Evolutionary conservation across 495 filamentous ascomycete genomes (phyloP), one percentile per base, ranked within the genome.

Genomic region (Aspergillus bertholletiae): DNA sequence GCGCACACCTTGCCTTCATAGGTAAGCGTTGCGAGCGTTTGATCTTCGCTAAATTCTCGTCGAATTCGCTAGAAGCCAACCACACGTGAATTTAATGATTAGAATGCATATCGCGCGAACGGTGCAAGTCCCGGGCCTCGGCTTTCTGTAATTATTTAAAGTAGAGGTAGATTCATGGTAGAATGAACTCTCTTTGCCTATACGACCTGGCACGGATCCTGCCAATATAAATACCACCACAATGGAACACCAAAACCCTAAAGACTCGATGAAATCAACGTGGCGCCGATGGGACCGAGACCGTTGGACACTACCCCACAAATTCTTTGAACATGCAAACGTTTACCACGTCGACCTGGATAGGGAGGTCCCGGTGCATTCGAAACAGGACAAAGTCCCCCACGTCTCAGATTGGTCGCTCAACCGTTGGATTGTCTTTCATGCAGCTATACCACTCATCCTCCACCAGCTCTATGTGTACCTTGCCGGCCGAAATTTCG

Each of bases 201-300:
- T n/a, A n/a, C n/a, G n/a, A n/a, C n/a, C n/a, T n/a, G n/a, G n/a
- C n/a, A n/a, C n/a, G n/a, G n/a, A n/a, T n/a, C n/a, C n/a, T n/a
- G n/a, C n/a, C n/a, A n/a, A n/a, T n/a, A n/a, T n/a, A n/a, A n/a
- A n/a, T n/a, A n/a, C n/a, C n/a, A n/a, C n/a, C n/a, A n/a, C n/a
- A n/a, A n/a, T n/a, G n/a, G n/a, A n/a, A n/a, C 27, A 28, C 27
- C 27, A 5, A 9, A 47, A 56, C 45, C 59, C 65, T 12, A 68
- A 66, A 48, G 69, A 72, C 53, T 72, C 69, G 1, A 72, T 72
- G 69, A 64, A 55, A 51, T 72, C 69, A 9, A 72, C 69, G 20
- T 72, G 69, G 69, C 67, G 62, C 8, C 62, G 59, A 1, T 57
- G 57, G 6, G 56, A 60, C 53, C 67, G 66, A 44, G 49, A 50